Base-by-base conservation (phyloP, 768 basidiomycete species). In the Coprinopsis cinerea region DNA sequence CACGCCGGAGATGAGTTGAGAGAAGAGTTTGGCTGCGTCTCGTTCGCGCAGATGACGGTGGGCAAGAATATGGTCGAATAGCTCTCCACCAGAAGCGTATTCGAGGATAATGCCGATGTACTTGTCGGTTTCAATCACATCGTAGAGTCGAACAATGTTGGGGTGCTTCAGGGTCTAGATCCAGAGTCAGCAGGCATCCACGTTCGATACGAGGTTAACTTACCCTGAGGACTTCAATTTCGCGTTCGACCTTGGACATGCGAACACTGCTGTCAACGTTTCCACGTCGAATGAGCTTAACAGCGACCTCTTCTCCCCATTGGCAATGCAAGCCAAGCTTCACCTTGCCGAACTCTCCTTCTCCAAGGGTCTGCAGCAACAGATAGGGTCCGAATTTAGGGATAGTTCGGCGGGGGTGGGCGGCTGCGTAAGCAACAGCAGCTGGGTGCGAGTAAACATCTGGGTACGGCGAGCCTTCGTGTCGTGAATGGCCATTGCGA, bases 101-200 rank as follows among this genome's bases (percentile, higher is more conserved):
- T 98, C 96, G 54, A 99, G 82, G 58, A 99, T 95, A 63, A 99
- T 99, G 30, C 96, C 96, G 59, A 99, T 98, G 70, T 98, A 98
- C 68, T 96, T 97, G 75, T 98, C 96, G 1, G 96, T 98, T 66
- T 98, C 94, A 57, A 99, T 96, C 18, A 98, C 94, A 63, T 99
- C 96, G 78, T 95, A 97, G 39, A 98, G 73, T 9, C 93, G 85
- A 28, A 98, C 96, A 67, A 99, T 98, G 66, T 98, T 98, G 0
- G 96, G 96, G 57, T 99, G 96, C 64, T 92, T 92, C 53, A 99
- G 78, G 48, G 80, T 83, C 94, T 97, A 63, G 7, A 58, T 30
- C 44, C 27, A 17, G 54, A 44, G 54, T 62, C 44, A 64, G 59
- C 42, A 55, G 34, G 20, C 44, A 48, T 44, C 17, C 18, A 23